A percentile compares a stretch with the other conserved stretches of the same genome.
Conservation (phyloP, 1,284 basidiomycete genomes). For the Schizophyllum amplum region DNA sequence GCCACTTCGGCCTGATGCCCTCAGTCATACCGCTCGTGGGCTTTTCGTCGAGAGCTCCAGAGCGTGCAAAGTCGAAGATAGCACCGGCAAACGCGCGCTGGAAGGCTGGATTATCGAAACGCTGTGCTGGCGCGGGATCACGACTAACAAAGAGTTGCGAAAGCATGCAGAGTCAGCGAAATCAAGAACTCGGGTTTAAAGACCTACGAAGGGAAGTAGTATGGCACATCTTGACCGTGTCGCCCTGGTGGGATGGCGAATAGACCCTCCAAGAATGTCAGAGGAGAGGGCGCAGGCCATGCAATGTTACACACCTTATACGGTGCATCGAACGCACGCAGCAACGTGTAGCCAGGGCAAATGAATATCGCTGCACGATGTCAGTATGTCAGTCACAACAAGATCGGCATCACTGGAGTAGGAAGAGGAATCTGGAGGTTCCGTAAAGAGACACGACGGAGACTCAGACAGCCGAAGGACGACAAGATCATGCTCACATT, state of each 20-base stretch:
- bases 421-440: neutral
- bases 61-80: neutral
- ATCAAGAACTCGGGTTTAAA: neutral
- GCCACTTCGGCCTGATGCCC: neutral
- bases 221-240: constrained; percentile 20
- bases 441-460: neutral
- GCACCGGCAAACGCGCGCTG: neutral
- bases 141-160: neutral
- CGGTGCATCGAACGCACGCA: constrained; percentile 17
- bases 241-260: constrained; percentile 22
- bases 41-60: neutral
- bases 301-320: constrained; percentile 17
- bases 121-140: neutral
- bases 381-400: neutral
- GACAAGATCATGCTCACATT: constrained; percentile 17
- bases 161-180: neutral
- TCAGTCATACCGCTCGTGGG: no score
- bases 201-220: constrained; percentile 19
- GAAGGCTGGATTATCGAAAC: neutral
- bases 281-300: no score
- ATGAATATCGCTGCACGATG: constrained; percentile 21
- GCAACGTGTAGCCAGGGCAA: constrained; percentile 23
- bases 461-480: neutral
- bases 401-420: no score
- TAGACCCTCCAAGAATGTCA: constrained; percentile 13